phyloP scores from a whole-genome alignment of 139 green algal species.

The Haematococcus sp. region DNA sequence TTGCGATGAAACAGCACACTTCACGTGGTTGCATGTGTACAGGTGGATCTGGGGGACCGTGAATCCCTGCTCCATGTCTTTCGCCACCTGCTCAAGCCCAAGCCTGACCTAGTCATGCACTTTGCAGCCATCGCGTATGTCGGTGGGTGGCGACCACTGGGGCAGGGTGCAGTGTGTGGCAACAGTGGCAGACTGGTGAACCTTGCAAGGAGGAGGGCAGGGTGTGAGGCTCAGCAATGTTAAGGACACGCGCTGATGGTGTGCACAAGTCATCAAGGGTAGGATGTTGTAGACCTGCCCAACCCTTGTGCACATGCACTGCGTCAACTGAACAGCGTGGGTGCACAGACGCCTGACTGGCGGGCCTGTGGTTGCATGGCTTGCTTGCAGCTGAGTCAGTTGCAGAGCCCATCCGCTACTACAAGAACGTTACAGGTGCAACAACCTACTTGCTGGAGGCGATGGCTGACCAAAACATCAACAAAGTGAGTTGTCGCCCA shows the following conservation, averaged over 20 bases:
- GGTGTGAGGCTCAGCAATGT: no score
- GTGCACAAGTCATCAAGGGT: no score
- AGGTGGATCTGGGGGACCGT: conserved; percentile 62
- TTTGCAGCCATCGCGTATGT: conserved; percentile 80
- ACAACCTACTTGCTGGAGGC: conserved; percentile 66
- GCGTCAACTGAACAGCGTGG: neutral
- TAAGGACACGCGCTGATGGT: no score
- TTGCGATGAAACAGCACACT: no score
- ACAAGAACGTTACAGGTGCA: conserved; percentile 73
- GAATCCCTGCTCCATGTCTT: conserved; percentile 32
- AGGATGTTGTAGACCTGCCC: no score
- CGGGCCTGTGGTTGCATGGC: neutral
- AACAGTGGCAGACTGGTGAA: no score
- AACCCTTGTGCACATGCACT: no score
- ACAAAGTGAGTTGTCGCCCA: conserved; percentile 54
- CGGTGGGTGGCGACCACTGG: conserved; percentile 47
- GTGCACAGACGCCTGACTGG: no score
- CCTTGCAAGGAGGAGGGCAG: no score
- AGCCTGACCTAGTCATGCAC: conserved; percentile 69
- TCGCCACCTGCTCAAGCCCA: neutral
- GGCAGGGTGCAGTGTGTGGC: no score
- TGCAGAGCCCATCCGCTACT: conserved; percentile 59
- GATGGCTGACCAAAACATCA: conserved; percentile 51
- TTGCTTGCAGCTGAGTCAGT: conserved; percentile 40
- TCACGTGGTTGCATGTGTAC: conserved; percentile 27